Base-by-base conservation (phyloP, 345 rosid genomes). In the Luvunga scandens region DNA sequence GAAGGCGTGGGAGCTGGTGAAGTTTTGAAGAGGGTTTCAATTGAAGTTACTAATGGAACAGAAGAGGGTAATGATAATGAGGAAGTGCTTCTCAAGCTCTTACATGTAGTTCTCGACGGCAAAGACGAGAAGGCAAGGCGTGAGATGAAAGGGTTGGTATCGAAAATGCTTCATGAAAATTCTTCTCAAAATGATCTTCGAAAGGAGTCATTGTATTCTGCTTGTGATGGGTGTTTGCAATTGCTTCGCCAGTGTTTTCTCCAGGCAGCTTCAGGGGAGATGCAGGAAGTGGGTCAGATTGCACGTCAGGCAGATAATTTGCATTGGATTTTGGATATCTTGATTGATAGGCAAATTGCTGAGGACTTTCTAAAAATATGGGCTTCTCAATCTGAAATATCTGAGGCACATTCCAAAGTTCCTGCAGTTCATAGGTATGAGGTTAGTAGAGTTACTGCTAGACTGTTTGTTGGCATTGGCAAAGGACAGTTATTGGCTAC, bases 61-160 rank as follows among this genome's bases (percentile, higher is more conserved):
- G 91, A 85, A 27, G 92, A 83, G 38, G 82, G 83, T 7, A 81
- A 82, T 66, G 91, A 88, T 77, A 89, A 85, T 42, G 97, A 89
- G 45, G 94, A 88, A 79, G 98, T 97, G 81, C 91, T 97, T 81
- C 81, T 94, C 38, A 94, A 93, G 87, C 97, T 97, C 69, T 71
- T 97, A 72, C 90, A 88, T 38, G 95, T 94, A 71, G 99, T 97
- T 81, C 98, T 94, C 9, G 95, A 97, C 80, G 99, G 98, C 5
- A 94, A 91, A 87, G 98, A 97, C 36, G 98, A 94, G 89, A 97
- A 93, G 82, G 98, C 99, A 0, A 89, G 97, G 83, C 98, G 98
- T n/a, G 95, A 97, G 69, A 97, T 97, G 99, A 94, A 97, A 87
- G 91, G 91, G 0, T 84, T 97, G 66, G 93, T 97, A 14, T 89